Conservation (phyloP, 768 basidiomycete species). For the Tulasnella sp. region DNA sequence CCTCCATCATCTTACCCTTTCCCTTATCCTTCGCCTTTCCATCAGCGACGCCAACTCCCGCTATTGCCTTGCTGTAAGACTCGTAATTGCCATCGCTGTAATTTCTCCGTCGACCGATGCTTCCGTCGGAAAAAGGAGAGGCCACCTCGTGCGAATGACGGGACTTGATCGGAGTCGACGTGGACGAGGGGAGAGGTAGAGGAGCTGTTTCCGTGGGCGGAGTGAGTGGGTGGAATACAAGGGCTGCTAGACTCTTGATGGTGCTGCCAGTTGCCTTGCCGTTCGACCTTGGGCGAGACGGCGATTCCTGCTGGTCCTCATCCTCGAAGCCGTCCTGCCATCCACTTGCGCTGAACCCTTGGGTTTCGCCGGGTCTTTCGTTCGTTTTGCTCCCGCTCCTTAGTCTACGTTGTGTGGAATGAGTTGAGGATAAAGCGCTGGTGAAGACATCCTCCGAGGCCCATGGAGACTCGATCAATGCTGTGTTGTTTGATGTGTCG, state of each 20-base stretch:
- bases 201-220: constrained; percentile 1
- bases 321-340: constrained; percentile 15
- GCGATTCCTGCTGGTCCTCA: not conserved
- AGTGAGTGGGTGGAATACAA: constrained; percentile 1
- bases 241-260: not conserved
- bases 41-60: not conserved
- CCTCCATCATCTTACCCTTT: constrained; percentile 22
- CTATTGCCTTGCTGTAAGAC: not conserved
- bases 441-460: not conserved
- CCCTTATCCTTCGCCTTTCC: constrained; percentile 13
- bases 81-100: constrained; percentile 12
- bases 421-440: not conserved
- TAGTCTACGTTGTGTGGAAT: not conserved
- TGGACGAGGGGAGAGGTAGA: not conserved
- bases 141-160: not conserved
- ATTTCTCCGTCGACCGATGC: not conserved
- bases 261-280: not conserved
- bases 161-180: constrained; percentile 1
- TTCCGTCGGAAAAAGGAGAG: not conserved
- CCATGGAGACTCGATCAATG: not conserved
- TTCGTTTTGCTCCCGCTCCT: not conserved
- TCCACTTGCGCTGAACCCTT: not conserved
- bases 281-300: not conserved
- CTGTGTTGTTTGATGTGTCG: not conserved
- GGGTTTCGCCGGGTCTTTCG: not conserved